Percentiles rank a stretch among this genome's conserved stretches.
Conservation (phyloP, 257 asterid species). For the Solanum tarapatanum region DNA sequence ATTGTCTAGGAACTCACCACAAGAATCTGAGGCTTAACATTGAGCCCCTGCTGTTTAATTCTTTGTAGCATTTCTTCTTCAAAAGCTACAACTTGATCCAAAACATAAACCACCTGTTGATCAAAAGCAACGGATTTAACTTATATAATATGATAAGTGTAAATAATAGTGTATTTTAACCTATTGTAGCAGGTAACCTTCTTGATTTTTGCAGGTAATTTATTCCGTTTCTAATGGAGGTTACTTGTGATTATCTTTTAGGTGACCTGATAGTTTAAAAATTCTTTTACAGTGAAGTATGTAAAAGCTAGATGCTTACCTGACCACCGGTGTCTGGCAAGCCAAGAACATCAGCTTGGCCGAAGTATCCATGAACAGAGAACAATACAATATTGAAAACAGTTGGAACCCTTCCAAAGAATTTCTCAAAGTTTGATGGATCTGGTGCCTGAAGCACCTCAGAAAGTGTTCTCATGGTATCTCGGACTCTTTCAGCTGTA, state of each 20-base stretch:
- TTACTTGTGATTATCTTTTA: background rate
- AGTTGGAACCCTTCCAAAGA: constrained; percentile 66
- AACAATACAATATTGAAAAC: constrained; percentile 69
- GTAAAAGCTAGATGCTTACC: constrained; percentile 20
- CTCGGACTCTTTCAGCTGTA: constrained; percentile 66
- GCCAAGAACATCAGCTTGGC: constrained; percentile 85
- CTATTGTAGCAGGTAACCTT: background rate
- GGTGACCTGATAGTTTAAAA: background rate
- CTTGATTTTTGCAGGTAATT: background rate
- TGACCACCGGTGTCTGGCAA: constrained; percentile 98
- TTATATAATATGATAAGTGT: background rate
- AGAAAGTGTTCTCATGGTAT: constrained; percentile 62
- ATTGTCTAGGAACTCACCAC: constrained; percentile 36
- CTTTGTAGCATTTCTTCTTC: constrained; percentile 80
- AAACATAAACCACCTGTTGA: constrained; percentile 75
- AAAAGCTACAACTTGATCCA: constrained; percentile 88
- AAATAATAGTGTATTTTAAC: background rate
- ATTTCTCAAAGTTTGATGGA: constrained; percentile 42
- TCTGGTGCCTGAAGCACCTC: constrained; percentile 87
- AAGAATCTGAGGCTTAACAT: constrained; percentile 78
- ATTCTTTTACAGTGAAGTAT: background rate
- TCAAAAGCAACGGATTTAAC: background rate
- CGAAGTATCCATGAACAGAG: constrained; percentile 85
- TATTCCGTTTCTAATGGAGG: background rate
- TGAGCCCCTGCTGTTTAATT: constrained; percentile 79